Conservation (phyloP, 1,284 basidiomycete genomes). For the Phylloboletellus chloephorus region DNA sequence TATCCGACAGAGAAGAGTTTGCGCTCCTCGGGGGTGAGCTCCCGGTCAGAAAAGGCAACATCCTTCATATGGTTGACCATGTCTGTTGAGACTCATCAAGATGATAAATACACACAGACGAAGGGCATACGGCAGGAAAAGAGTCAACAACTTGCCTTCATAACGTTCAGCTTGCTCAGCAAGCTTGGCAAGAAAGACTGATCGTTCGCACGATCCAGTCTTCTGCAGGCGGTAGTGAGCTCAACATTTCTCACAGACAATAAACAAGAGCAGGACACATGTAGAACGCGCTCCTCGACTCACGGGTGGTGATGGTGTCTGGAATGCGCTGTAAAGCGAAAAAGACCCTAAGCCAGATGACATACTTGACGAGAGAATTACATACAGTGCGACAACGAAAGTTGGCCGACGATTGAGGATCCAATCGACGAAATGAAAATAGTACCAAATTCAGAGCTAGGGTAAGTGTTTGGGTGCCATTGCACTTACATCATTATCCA, state of each 20-base stretch:
- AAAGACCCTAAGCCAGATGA: constrained; percentile 31
- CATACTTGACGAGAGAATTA: constrained; percentile 21
- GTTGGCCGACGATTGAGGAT: constrained; percentile 45
- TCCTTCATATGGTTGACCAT: constrained; percentile 99
- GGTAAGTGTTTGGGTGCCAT: constrained; percentile 50
- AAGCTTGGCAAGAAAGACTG: constrained; percentile 99
- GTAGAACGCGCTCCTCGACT: too few species aligned
- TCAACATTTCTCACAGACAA: constrained; percentile 11
- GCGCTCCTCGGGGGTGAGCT: constrained; percentile 98
- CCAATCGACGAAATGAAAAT: constrained; percentile 38
- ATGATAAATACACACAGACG: neutral
- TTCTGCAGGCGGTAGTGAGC: constrained; percentile 45
- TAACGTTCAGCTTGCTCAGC: constrained; percentile 98
- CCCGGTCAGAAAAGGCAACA: constrained; percentile 93
- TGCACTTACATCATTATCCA: too few species aligned
- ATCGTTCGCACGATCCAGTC: constrained; percentile 89
- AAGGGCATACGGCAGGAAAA: too few species aligned
- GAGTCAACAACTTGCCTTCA: constrained; percentile 64
- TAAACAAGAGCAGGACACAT: constrained; percentile 31
- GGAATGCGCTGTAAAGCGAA: constrained; percentile 16
- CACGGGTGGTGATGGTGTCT: constrained; percentile 24
- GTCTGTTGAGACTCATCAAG: constrained; percentile 47
- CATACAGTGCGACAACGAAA: constrained; percentile 37
- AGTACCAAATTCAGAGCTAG: constrained; percentile 48
- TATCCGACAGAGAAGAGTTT: constrained; percentile 98